Conservation (phyloP, 257 asterid genomes). For the Scutellaria baicalensis region DNA sequence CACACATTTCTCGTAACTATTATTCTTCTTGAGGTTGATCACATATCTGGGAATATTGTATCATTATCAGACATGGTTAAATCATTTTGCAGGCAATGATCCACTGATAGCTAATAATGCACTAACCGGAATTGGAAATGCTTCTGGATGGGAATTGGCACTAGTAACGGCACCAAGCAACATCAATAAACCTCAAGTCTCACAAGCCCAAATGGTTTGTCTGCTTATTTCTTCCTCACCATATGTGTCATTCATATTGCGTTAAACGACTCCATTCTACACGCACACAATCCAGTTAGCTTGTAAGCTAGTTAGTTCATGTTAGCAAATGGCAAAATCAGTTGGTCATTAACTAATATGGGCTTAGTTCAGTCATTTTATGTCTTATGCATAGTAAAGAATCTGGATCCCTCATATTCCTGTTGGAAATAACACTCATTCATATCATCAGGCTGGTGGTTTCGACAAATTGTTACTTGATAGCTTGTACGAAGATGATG, state of each 20-base stretch:
- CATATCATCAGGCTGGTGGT: slow-evolving; percentile 59
- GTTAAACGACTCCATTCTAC: no score
- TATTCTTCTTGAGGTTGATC: no score
- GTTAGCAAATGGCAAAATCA: no score
- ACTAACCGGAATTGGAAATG: slow-evolving; percentile 32
- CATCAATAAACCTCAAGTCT: slow-evolving; percentile 30
- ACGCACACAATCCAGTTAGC: no score
- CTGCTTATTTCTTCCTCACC: background rate
- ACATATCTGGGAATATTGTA: no score
- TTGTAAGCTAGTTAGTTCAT: no score
- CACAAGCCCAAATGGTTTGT: slow-evolving; percentile 47
- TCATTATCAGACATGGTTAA: background rate
- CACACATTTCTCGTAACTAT: no score
- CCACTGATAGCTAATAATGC: slow-evolving; percentile 12
- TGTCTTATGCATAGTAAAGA: no score
- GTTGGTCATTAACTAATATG: no score
- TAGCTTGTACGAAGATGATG: slow-evolving; percentile 79
- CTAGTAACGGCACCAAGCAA: slow-evolving; percentile 69
- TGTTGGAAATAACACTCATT: no score
- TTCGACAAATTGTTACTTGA: slow-evolving; percentile 68
- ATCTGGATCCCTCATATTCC: no score
- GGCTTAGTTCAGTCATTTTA: no score
- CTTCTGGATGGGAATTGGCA: slow-evolving; percentile 84
- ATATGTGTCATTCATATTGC: background rate
- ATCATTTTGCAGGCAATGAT: slow-evolving; percentile 33